Conservation (phyloP, 148 eudicot genomes). For the Rhododendron henanense region DNA sequence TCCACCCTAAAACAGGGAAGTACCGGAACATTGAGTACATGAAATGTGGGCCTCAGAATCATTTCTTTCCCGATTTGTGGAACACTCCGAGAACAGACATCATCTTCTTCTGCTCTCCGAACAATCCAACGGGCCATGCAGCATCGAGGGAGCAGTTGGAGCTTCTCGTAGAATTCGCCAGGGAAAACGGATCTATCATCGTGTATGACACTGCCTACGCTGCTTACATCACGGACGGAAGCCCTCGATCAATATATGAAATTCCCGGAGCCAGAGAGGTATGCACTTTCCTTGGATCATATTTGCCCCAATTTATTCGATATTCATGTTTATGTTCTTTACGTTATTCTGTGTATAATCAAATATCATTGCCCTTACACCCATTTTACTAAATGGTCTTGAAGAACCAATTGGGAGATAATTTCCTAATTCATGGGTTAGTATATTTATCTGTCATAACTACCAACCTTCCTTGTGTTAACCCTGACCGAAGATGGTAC, state of each 20-base stretch:
- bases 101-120: constrained; percentile 89
- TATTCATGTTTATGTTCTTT: neutral
- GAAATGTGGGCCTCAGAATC: constrained; percentile 56
- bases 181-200: constrained; percentile 67
- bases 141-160: constrained; percentile 53
- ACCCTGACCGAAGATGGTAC: neutral
- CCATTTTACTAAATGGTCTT: neutral
- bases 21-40: constrained; percentile 62
- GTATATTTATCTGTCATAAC: neutral
- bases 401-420: neutral
- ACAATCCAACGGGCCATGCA: constrained; percentile 89
- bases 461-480: neutral
- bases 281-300: neutral
- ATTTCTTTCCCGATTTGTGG: constrained; percentile 65
- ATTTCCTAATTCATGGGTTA: neutral
- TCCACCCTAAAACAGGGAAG: constrained; percentile 37
- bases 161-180: constrained; percentile 68
- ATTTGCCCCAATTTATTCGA: neutral
- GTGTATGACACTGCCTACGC: constrained; percentile 77
- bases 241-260: constrained; percentile 71
- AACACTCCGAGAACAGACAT: constrained; percentile 59
- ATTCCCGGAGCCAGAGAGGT: constrained; percentile 85
- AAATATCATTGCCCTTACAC: neutral
- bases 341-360: neutral
- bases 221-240: constrained; percentile 55